Percentiles rank a stretch among this genome's conserved stretches.
Conservation (phyloP, 495 filamentous ascomycete species). For the Penicillium pulvis region DNA sequence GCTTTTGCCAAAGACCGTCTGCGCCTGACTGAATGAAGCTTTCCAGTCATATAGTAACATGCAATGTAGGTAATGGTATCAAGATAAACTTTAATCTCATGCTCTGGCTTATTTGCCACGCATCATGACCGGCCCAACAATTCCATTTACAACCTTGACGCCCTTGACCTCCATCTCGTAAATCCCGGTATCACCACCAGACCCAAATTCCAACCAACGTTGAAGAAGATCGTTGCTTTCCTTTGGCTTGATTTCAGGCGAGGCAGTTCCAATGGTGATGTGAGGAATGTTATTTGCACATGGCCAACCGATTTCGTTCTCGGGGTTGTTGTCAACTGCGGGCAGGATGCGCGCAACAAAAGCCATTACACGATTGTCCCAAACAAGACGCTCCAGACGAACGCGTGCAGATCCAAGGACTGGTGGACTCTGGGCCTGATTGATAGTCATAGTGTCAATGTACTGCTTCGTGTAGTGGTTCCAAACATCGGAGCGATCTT, state of each 20-base stretch:
- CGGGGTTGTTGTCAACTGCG: constrained; percentile 16
- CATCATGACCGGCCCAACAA: constrained; percentile 48
- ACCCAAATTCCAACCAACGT: constrained; percentile 62
- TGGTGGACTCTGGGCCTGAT: constrained; percentile 38
- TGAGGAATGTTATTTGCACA: constrained; percentile 82
- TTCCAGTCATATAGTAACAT: not conserved
- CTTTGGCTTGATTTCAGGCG: constrained; percentile 76
- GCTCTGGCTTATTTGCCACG: constrained; percentile 16
- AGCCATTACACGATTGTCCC: constrained; percentile 82
- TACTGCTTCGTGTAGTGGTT: constrained; percentile 57
- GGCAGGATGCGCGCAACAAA: constrained; percentile 73
- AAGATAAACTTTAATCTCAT: not conserved
- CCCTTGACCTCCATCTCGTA: constrained; percentile 47
- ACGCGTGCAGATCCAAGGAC: constrained; percentile 54
- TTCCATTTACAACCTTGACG: constrained; percentile 46
- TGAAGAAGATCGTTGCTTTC: constrained; percentile 86
- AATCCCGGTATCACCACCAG: constrained; percentile 50
- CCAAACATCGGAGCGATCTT: constrained; percentile 69
- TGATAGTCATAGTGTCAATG: constrained; percentile 40
- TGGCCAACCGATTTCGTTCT: constrained; percentile 55
- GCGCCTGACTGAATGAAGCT: no score
- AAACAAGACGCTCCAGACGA: constrained; percentile 70
- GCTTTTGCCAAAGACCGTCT: no score
- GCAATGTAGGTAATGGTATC: not conserved
- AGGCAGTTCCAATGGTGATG: constrained; percentile 82